Evolutionary conservation across 1,139 yeast species (phyloP).

Genomic region (Candida sanyaensis): DNA sequence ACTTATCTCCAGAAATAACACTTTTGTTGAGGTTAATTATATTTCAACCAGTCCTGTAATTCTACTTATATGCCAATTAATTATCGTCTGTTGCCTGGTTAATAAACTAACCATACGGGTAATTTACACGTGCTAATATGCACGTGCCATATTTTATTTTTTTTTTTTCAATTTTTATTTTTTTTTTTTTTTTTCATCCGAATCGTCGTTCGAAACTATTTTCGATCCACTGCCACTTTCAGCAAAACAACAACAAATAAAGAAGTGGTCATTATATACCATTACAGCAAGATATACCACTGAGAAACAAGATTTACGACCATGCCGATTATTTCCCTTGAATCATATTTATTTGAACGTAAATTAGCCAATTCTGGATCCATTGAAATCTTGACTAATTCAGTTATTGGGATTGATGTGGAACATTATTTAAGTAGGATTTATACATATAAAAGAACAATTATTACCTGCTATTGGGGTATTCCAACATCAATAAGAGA

Average conservation of each 20-base stretch:
- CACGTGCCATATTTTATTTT: too few relatives aligned
- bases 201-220: too few relatives aligned
- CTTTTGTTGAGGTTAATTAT: too few relatives aligned
- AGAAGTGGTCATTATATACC: background rate
- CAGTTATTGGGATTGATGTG: constrained; percentile 83
- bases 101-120: too few relatives aligned
- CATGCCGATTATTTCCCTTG: constrained; percentile 68
- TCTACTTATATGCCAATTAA: too few relatives aligned
- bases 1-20: too few relatives aligned
- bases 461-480: constrained; percentile 83
- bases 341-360: constrained; percentile 69
- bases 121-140: too few relatives aligned
- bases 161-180: too few relatives aligned
- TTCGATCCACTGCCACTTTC: background rate
- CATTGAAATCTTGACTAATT: constrained; percentile 63
- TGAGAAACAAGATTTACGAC: background rate
- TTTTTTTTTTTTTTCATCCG: too few relatives aligned
- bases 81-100: too few relatives aligned
- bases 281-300: background rate
- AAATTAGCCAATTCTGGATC: constrained; percentile 64
- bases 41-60: too few relatives aligned
- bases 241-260: background rate
- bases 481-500: constrained; percentile 66
- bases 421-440: constrained; percentile 72
- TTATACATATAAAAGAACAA: constrained; percentile 67